phyloP scores from a whole-genome alignment of 768 basidiomycete genomes.

The Myochromella boudieri region DNA sequence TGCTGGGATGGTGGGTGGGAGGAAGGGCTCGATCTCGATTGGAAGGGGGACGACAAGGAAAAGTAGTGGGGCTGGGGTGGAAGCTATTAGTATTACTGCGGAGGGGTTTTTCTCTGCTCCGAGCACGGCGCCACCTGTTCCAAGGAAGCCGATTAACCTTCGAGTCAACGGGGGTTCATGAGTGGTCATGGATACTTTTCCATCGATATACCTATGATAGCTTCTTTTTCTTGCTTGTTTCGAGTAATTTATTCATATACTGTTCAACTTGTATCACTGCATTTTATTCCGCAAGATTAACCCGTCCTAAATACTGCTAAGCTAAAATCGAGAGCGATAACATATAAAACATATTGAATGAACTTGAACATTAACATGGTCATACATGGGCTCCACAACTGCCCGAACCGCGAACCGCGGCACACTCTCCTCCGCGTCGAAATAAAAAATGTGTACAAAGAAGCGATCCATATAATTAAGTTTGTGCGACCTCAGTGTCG shows the following conservation, averaged over 20 bases:
- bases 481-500: no score
- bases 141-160: background rate
- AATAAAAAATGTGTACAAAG: background rate
- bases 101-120: constrained; percentile 76
- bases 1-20: constrained; percentile 33
- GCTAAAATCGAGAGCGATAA: background rate
- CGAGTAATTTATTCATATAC: background rate
- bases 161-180: background rate
- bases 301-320: no score
- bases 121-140: constrained; percentile 30
- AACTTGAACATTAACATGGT: no score
- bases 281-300: no score
- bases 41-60: constrained; percentile 65
- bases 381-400: constrained; percentile 5
- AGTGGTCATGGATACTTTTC: background rate
- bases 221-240: background rate
- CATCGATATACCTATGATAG: background rate
- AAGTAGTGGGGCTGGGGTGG: constrained; percentile 69
- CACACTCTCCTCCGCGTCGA: background rate
- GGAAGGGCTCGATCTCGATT: constrained; percentile 62
- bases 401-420: no score
- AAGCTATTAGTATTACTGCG: constrained; percentile 74
- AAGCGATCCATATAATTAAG: no score
- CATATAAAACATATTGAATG: background rate
- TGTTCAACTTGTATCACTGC: background rate